Evolutionary conservation across 352 stramenopile species (phyloP), one percentile per base, ranked within the genome.

Genomic region (Thraustochytrium striatum): DNA sequence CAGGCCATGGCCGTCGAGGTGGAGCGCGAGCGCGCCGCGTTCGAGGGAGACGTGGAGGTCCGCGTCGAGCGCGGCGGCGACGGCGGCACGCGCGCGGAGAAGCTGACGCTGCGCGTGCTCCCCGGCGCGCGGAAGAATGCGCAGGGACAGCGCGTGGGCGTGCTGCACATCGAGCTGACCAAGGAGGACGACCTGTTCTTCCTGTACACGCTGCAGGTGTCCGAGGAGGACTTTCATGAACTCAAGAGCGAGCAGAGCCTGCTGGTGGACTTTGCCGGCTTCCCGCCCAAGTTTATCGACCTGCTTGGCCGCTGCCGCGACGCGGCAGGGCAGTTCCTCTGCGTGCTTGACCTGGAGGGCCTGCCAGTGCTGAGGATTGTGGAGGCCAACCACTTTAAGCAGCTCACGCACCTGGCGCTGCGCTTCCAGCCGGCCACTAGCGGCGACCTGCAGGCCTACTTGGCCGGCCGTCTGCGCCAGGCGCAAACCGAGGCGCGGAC

Each of bases 331-430:
- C 38, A 41, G 44, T 36, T 53, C 13, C 19, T 81, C 32, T 25
- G 39, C 19, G 58, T 82, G 21, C 65, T 59, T 2, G 79, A 70
- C 50, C 38, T 61, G 1, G 52, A 57, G 36, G 36, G 84, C n/a
- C 82, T 89, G 57, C 90, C 87, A 2, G 82, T 91, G 25, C 96
- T 97, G 82, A 94, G 88, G 39, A 92, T 97, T 53, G 90, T 97
- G 50, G 93, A 97, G 85, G 94, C 92, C 28, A 97, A 96, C 65
- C 88, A 82, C 30, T 97, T 97, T 87, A 97, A 97, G 86, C 89
- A 96, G 81, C 81, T 97, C 72, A 97, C 91, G 58, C 93, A 97
- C 73, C 83, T 97, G 16, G 94, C 89, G 47, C 85, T 97, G 19
- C 82, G 86, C 50, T 95, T 97, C 73, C 83, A 85, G 32, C 86